Base-by-base conservation (phyloP, 768 basidiomycete genomes). In the Termitomyces sp. region DNA sequence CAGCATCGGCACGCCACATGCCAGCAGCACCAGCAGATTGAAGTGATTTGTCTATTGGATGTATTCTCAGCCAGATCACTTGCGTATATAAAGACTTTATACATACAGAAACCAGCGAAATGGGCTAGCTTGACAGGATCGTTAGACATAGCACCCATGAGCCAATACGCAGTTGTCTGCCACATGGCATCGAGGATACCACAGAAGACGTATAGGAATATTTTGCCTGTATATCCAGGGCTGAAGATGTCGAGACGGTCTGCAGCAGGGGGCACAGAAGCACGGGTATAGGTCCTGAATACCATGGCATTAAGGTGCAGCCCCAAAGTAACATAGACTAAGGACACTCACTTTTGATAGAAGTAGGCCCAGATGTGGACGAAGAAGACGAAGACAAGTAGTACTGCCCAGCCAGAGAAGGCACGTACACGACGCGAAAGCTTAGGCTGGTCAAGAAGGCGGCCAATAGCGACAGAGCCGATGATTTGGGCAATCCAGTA, bases 121-220 rank as follows among this genome's bases (percentile, higher is more conserved):
- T 91, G 81, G 1, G 91, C 91, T 27, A 93, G 81, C 69, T 90
- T 91, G 7, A 79, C 82, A 4, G 88, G 84, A 69, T 92, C 85
- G 65, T 93, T 93, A 22, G 89, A 90, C 87, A 95, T 90, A 16
- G 89, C 87, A 48, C 91, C 91, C 83, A 91, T 87, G 61, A 89
- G 73, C 88, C 89, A 91, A 70, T 91, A 91, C 12, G 85, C 83
- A 1, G 84, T 84, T 3, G 88, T 91, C 69, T 93, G 92, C 89
- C 91, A 93, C 83, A 90, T 87, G 2, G 91, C 78, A 64, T 93
- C 92, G 57, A 91, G 77, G 9, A 93, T 62, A 47, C 89, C 88
- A 62, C 84, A 89, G 73, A 86, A 83, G 65, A 90, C 81, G 71
- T 86, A 91, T 9, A 93, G 71, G 72, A 79, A 79, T 1, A 86